Evolutionary conservation across 2,329 filamentous ascomycete genomes (phyloP).

Genomic region (Colletotrichum incanum): DNA sequence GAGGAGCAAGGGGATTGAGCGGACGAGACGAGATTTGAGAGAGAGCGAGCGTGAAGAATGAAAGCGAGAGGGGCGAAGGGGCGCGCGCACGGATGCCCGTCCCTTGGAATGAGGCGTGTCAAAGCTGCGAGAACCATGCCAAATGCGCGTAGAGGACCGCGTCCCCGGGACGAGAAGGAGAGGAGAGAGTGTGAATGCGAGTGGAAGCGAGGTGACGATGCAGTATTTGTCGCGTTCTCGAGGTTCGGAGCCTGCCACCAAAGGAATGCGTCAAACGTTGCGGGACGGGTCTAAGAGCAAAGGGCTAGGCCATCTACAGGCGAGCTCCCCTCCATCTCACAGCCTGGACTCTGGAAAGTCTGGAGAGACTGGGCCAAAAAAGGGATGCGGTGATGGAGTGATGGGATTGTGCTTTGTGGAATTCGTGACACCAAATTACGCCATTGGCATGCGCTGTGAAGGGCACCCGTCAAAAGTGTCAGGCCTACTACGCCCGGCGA

Average conservation of each 20-base stretch:
- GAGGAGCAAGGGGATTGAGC: not conserved
- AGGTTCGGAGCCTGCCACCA: not conserved
- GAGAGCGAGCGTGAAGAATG: not conserved
- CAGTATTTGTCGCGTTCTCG: too few species aligned
- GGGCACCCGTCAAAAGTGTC: conserved; percentile 15
- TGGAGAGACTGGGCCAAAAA: not conserved
- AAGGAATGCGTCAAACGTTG: conserved; percentile 5
- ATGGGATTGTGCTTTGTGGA: conserved; percentile 2
- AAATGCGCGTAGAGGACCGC: not conserved
- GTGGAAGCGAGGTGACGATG: not conserved
- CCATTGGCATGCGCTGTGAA: conserved; percentile 25
- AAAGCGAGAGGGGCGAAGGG: not conserved
- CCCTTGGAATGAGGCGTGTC: conserved; percentile 1
- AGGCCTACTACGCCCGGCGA: conserved; percentile 9
- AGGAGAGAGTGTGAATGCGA: not conserved
- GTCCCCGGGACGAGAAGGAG: not conserved
- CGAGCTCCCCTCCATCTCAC: not conserved
- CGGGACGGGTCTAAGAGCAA: not conserved
- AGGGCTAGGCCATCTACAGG: not conserved
- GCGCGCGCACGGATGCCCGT: not conserved
- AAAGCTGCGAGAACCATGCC: not conserved
- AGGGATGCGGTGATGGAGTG: not conserved
- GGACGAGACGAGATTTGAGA: not conserved
- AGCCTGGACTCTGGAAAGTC: not conserved
- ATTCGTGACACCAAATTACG: conserved; percentile 35